Evolutionary conservation across 306 rosid species (phyloP).

Genomic region (Medicago ruthenica): DNA sequence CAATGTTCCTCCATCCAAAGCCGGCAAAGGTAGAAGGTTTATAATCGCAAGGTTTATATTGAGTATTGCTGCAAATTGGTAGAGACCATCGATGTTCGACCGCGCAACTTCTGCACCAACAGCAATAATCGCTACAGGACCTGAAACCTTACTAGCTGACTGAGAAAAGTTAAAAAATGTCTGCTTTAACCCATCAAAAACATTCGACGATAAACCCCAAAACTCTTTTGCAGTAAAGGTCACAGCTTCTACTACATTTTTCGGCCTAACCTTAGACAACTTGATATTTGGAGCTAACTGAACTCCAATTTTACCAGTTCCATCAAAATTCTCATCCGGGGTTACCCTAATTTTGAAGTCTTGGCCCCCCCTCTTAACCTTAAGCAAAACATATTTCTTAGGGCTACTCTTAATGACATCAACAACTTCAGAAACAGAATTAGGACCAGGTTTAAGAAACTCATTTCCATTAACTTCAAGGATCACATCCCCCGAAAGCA

Average conservation of each 20-base stretch:
- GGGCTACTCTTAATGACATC: constrained; percentile 75
- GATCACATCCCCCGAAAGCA: constrained; percentile 86
- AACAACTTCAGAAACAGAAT: constrained; percentile 75
- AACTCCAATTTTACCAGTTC: constrained; percentile 97
- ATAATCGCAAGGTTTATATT: constrained; percentile 87
- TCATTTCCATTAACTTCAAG: constrained; percentile 74
- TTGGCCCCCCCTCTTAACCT: constrained; percentile 72
- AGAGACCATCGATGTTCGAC: constrained; percentile 82
- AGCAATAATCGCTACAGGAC: constrained; percentile 94
- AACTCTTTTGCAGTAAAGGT: constrained; percentile 73
- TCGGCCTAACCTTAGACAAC: constrained; percentile 66
- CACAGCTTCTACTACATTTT: constrained; percentile 60
- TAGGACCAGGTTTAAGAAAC: constrained; percentile 72
- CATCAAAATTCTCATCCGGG: constrained; percentile 87
- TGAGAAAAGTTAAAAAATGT: constrained; percentile 85
- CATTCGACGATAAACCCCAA: constrained; percentile 73
- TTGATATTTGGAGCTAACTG: constrained; percentile 85
- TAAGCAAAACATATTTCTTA: constrained; percentile 70
- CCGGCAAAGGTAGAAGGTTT: constrained; percentile 92
- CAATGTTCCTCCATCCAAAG: constrained; percentile 89
- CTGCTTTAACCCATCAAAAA: constrained; percentile 79
- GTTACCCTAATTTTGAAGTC: constrained; percentile 72
- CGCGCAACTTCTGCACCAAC: constrained; percentile 95
- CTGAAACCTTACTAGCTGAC: constrained; percentile 89
- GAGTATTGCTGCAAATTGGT: constrained; percentile 87